A percentile compares a stretch with the other conserved stretches of the same genome.
Conservation (phyloP, 371 early-diverging fungal species). For the Apophysomyces variabilis region DNA sequence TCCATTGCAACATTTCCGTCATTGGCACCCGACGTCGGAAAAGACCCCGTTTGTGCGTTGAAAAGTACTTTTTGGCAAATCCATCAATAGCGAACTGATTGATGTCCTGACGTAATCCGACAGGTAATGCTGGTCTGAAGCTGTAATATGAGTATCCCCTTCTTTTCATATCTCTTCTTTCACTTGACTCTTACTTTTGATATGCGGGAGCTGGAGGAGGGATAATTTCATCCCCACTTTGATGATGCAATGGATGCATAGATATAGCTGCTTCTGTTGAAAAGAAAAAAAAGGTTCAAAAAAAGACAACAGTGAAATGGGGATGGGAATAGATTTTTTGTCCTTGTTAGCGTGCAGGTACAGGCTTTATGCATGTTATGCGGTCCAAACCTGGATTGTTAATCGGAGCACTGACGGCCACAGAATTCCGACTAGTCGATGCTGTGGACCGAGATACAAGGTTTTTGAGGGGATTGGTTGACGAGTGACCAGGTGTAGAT, state of each 20-base stretch:
- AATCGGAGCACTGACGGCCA: slow-evolving; percentile 29
- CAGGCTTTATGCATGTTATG: neutral
- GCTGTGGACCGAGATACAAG: slow-evolving; percentile 31
- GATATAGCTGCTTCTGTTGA: slow-evolving; percentile 50
- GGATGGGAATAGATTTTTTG: slow-evolving; percentile 2
- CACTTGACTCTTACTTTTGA: slow-evolving; percentile 14
- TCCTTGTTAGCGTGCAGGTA: neutral
- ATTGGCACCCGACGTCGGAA: slow-evolving; percentile 87
- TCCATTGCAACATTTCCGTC: slow-evolving; percentile 84
- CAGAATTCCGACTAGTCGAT: slow-evolving; percentile 19
- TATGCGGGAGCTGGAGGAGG: neutral
- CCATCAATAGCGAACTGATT: slow-evolving; percentile 86
- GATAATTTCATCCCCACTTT: neutral
- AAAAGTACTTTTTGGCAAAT: slow-evolving; percentile 91
- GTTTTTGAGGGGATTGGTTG: slow-evolving; percentile 28
- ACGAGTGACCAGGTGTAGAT: slow-evolving; percentile 15
- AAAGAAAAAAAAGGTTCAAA: neutral
- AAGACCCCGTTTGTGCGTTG: slow-evolving; percentile 83
- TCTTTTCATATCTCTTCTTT: neutral
- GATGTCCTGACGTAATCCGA: slow-evolving; percentile 73
- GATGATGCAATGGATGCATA: slow-evolving; percentile 53
- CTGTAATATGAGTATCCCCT: neutral
- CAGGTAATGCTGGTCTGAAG: slow-evolving; percentile 57
- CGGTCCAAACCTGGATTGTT: slow-evolving; percentile 34
- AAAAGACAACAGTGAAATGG: slow-evolving; percentile 12